Base-by-base conservation (phyloP, 2,329 filamentous ascomycete species). In the Fusarium sarcochroum region DNA sequence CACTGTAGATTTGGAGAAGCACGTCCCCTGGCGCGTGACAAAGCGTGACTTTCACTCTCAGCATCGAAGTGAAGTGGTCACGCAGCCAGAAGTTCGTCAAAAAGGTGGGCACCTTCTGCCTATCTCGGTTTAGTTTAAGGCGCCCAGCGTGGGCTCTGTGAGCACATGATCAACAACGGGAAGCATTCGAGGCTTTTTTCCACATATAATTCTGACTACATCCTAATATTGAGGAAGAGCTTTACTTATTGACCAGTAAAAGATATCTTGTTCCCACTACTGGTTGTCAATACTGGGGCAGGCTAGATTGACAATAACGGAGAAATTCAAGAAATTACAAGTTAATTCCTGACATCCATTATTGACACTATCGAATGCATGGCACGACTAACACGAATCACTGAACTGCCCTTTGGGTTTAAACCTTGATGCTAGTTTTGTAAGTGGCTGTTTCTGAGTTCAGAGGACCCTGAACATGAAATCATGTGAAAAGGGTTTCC, bases 121-220 rank as follows among this genome's bases (percentile, higher is more conserved):
- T 57, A 54, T 63, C 45, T 40, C 32, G 54, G 66, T 41, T 54
- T 68, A 68, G 66, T 32, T 47, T 55, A 25, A 58, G 57, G 57
- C 57, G 54, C 54, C 59, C 63, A 65, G 49, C 60, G 66, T 50
- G 60, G 63, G 58, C 55, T 68, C 44, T 53, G 52, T 21, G 69
- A 63, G 69, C 69, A 71, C 69, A 72, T 71, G 69, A 71, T 70
- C 68, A 70, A 68, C 45, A 25, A 64, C 20, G 58, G 41, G 53
- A 70, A 49, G 50, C 48, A 65, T 61, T 70, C 60, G 55, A 69
- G 50, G 60, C 55, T 53, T 69, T 69, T 66, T 66, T 51, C 52
- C 58, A 37, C 35, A 35, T 38, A 45, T 20, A 54, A 68, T 52
- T 68, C 51, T 69, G 61, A 66, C 66, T 66, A 66, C 58, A 32